These are phyloP conservation scores for Lipomyces chichibuensis DNA, from an alignment of 805 yeast species.

Conservation along the genomic window DNA sequence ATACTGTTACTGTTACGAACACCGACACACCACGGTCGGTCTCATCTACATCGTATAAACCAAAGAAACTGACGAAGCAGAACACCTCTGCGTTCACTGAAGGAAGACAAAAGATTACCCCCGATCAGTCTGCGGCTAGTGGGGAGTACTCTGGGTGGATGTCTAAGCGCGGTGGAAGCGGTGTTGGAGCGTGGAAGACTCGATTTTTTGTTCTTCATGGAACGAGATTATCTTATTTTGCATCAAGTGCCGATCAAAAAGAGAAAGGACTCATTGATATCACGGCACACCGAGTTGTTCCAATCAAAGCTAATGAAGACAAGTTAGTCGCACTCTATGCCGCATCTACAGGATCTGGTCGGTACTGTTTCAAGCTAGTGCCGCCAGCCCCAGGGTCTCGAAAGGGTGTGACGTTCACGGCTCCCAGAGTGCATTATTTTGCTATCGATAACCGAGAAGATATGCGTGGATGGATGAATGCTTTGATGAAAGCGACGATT, in stretches of 20 bases:
- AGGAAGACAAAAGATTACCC: conserved; percentile 77
- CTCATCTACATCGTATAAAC: conserved; percentile 52
- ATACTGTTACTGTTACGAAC: conserved; percentile 1
- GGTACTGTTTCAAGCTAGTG: conserved; percentile 84
- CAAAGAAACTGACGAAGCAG: conserved; percentile 42
- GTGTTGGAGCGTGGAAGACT: conserved; percentile 89
- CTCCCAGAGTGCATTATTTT: conserved; percentile 92
- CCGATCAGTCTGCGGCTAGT: conserved; percentile 73
- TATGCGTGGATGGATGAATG: conserved; percentile 94
- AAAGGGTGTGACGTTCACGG: conserved; percentile 94
- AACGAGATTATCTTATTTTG: conserved; percentile 86
- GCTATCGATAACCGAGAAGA: conserved; percentile 92
- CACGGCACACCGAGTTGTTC: conserved; percentile 89
- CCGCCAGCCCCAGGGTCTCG: conserved; percentile 98
- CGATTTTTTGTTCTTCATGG: conserved; percentile 76
- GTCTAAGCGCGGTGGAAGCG: conserved; percentile 84
- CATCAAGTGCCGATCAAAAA: conserved; percentile 71
- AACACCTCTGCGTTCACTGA: conserved; percentile 58
- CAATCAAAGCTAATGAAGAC: conserved; percentile 77
- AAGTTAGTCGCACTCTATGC: conserved; percentile 85
- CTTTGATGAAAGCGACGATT: conserved; percentile 92
- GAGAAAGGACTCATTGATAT: conserved; percentile 95
- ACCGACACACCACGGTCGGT: conserved; percentile 43
- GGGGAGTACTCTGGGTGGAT: conserved; percentile 92
- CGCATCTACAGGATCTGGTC: conserved; percentile 91